phyloP scores from a whole-genome alignment of 495 filamentous ascomycete genomes.

The Clohesyomyces aquaticus region DNA sequence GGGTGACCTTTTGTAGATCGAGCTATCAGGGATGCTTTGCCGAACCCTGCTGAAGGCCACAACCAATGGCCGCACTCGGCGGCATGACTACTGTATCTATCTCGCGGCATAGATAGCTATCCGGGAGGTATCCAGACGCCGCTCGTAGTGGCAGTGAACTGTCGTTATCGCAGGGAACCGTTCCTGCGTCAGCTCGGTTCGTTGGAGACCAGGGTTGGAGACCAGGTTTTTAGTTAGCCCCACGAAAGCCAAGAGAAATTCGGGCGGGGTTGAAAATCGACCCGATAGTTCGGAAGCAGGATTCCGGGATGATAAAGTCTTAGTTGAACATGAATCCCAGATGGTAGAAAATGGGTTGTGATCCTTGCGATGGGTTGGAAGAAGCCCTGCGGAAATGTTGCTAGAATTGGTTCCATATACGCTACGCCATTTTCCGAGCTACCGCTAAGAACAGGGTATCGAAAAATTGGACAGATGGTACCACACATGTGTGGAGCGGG shows the following conservation, averaged over 20 bases:
- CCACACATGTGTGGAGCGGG: no score
- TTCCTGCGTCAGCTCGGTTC: constrained; percentile 10
- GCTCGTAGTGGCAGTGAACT: neutral
- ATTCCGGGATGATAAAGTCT: no score
- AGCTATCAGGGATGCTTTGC: neutral
- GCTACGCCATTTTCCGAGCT: no score
- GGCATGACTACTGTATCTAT: neutral
- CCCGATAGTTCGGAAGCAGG: constrained; percentile 15
- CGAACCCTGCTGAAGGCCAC: neutral
- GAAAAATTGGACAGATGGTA: no score
- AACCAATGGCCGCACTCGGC: neutral
- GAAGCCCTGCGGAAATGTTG: no score
- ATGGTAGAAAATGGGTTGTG: no score
- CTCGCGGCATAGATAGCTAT: constrained; percentile 19
- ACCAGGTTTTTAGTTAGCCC: no score
- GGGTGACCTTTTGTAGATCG: neutral
- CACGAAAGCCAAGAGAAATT: constrained; percentile 13
- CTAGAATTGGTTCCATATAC: no score
- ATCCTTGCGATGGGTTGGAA: no score
- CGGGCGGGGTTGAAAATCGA: neutral
- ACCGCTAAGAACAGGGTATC: no score
- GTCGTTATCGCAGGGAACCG: constrained; percentile 22
- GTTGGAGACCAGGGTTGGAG: constrained; percentile 5
- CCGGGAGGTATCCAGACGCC: constrained; percentile 10
- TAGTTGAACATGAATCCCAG: no score